Base-by-base conservation (phyloP, 2,329 filamentous ascomycete genomes). In the Thelonectria olida region DNA sequence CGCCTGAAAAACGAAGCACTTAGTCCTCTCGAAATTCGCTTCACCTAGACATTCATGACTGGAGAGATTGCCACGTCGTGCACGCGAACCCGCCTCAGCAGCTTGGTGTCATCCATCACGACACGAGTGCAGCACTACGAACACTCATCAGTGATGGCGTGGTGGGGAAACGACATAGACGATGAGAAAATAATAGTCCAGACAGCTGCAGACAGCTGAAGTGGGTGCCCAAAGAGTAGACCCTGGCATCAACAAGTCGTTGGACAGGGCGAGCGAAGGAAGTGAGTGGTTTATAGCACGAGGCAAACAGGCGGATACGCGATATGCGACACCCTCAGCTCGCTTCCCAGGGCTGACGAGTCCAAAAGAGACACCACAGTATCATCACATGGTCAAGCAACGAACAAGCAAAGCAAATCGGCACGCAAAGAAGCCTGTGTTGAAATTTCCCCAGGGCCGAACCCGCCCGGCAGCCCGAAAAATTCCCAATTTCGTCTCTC, bases 401-500 rank as follows among this genome's bases (percentile, higher is more conserved):
- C 34, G 42, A 31, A 45, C 19, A 45, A 12, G 10, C 15, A 45
- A 45, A 34, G n/a, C 15, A 41, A 4, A 45, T 6, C 10, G n/a
- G 20, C 12, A 31, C 28, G 10, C 20, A 41, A 31, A 23, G n/a
- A 42, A 28, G 13, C n/a, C 22, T 41, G n/a, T 13, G n/a, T 17
- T 34, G 15, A 8, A 13, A 13, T 36, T 48, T 36, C 50, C 58
- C 58, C 39, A 52, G 52, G 58, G 58, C 58, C 47, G 45, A 54
- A 57, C 31, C 49, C n/a, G 53, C 50, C 58, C 53, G 53, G 58
- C 47, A 61, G 52, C 45, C 58, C 27, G 28, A 42, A 20, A 6
- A 53, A 47, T 41, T 53, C 48, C 58, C 48, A 54, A 54, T 54
- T 53, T 53, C 49, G 44, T 39, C 51, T 62, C 54, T 58, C 53